These are phyloP conservation scores for Desmodesmus armatus DNA, from an alignment of 139 green algal species.

Conservation along the genomic window DNA sequence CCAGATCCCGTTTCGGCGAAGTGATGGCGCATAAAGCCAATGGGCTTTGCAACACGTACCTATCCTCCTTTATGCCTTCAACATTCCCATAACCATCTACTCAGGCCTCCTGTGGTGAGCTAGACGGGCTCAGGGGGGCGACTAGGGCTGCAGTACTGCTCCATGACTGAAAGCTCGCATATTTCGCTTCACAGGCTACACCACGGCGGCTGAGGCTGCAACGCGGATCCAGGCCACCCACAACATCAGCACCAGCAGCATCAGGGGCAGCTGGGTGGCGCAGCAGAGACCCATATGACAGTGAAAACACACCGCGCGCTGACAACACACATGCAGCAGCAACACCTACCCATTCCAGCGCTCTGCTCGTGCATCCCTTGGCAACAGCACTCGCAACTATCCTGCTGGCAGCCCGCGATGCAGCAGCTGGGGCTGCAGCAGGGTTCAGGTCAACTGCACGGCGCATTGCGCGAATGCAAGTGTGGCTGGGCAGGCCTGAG, in stretches of 20 bases:
- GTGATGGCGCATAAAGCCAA: too few relatives aligned
- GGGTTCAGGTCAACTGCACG: neutral
- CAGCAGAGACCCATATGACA: neutral
- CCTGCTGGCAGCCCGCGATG: neutral
- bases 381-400: neutral
- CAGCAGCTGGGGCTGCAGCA: neutral
- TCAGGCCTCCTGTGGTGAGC: too few relatives aligned
- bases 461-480: neutral
- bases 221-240: neutral
- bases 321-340: neutral
- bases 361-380: neutral
- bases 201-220: neutral
- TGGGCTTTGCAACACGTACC: too few relatives aligned
- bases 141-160: too few relatives aligned
- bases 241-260: conserved; percentile 19
- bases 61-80: too few relatives aligned
- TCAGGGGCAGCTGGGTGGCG: neutral
- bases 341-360: too few relatives aligned
- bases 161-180: too few relatives aligned
- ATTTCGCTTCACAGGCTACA: neutral
- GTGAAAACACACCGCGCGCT: neutral
- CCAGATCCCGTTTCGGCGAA: too few relatives aligned
- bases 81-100: too few relatives aligned
- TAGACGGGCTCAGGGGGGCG: too few relatives aligned
- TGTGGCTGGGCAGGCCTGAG: neutral